phyloP scores from a whole-genome alignment of 805 yeast species.

The Pichia paraexigua region DNA sequence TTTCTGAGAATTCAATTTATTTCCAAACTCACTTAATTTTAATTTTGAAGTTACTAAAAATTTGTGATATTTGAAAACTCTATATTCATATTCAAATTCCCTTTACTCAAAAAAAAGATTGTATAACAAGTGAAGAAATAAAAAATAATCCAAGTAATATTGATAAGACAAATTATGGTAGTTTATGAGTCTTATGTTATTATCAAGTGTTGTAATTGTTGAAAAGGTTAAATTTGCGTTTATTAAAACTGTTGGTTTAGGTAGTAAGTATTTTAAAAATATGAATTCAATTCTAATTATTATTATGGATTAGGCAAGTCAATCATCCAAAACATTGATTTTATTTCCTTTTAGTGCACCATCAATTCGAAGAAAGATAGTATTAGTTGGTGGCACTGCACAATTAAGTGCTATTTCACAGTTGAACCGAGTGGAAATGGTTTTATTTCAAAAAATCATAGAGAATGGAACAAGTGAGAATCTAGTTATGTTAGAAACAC shows the following conservation, averaged over 20 bases:
- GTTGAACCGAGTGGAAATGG: conserved; percentile 54
- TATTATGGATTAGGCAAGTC: conserved; percentile 71
- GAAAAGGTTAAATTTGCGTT: conserved; percentile 38
- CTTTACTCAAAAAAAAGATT: too few relatives aligned
- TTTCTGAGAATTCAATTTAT: too few relatives aligned
- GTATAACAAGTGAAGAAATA: conserved; percentile 38
- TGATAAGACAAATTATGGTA: too few relatives aligned
- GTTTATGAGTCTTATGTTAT: conserved; percentile 23
- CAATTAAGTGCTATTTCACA: conserved; percentile 64
- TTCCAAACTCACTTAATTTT: too few relatives aligned
- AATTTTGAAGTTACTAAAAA: too few relatives aligned
- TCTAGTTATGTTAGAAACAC: conserved; percentile 65
- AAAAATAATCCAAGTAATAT: conserved; percentile 40
- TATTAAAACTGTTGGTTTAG: conserved; percentile 65
- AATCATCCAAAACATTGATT: conserved; percentile 61
- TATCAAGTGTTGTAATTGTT: conserved; percentile 36
- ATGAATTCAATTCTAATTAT: conserved; percentile 48
- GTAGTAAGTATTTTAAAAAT: conserved; percentile 52
- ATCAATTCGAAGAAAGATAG: conserved; percentile 56
- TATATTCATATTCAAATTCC: too few relatives aligned
- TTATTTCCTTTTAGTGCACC: conserved; percentile 60
- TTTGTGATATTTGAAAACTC: too few relatives aligned
- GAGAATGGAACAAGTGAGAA: conserved; percentile 49
- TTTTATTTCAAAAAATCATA: conserved; percentile 59
- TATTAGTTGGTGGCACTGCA: conserved; percentile 69